These are phyloP conservation scores for Cubamyces lactineus DNA, from an alignment of 768 basidiomycete species.

Conservation along the genomic window DNA sequence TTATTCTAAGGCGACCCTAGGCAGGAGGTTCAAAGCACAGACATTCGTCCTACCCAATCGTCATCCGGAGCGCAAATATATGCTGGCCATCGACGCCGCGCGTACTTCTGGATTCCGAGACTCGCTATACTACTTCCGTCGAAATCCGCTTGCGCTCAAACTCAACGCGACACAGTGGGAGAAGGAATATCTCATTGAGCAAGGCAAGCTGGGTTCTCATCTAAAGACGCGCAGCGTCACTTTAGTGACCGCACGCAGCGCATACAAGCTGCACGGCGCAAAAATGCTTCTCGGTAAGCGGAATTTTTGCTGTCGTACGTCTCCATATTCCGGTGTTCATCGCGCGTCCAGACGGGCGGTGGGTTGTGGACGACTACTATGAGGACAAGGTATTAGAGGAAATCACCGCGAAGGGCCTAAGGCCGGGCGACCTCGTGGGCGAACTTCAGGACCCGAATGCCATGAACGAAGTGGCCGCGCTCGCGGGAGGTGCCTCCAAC, in stretches of 20 bases:
- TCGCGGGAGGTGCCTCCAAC: conserved; percentile 34
- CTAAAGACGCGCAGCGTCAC: conserved; percentile 92
- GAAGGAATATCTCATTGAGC: conserved; percentile 89
- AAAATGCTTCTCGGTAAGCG: conserved; percentile 83
- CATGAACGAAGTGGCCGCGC: conserved; percentile 47
- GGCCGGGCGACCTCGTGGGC: conserved; percentile 81
- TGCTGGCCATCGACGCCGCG: conserved; percentile 97
- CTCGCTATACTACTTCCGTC: conserved; percentile 96
- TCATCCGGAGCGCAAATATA: conserved; percentile 83
- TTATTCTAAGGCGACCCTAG: conserved; percentile 42
- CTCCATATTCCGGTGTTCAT: neutral
- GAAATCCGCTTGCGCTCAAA: conserved; percentile 89
- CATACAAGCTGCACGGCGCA: conserved; percentile 92
- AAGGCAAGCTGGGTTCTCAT: conserved; percentile 87
- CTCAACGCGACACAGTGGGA: conserved; percentile 87
- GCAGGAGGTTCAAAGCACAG: conserved; percentile 83
- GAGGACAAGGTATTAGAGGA: conserved; percentile 82
- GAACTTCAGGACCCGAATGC: conserved; percentile 76
- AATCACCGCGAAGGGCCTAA: conserved; percentile 78
- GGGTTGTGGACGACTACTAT: conserved; percentile 96
- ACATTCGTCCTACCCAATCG: conserved; percentile 89
- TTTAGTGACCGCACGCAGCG: conserved; percentile 88
- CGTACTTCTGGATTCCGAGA: conserved; percentile 95
- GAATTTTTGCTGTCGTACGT: neutral
- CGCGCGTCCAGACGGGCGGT: conserved; percentile 71